A percentile compares a stretch with the other conserved stretches of the same genome.
These are phyloP conservation scores for Ascocoryne sarcoides DNA, from an alignment of 2,329 filamentous ascomycete species.

Conservation along the genomic window DNA sequence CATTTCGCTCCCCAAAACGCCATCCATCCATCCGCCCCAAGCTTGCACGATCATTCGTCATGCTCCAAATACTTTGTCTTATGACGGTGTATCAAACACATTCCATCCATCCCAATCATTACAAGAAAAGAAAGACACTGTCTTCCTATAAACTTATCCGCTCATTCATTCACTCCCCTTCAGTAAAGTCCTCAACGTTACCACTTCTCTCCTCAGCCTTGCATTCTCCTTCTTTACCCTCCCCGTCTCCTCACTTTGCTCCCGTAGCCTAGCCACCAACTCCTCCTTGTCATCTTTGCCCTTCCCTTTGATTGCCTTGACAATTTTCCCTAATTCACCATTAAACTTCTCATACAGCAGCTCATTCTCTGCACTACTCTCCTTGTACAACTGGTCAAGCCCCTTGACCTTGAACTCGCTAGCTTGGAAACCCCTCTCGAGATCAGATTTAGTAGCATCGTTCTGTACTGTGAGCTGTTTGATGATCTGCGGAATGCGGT, in stretches of 20 bases:
- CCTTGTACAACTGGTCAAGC: constrained; percentile 82
- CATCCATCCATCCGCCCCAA: no score
- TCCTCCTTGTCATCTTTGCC: constrained; percentile 73
- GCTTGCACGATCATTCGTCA: no score
- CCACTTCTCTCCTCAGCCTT: constrained; percentile 71
- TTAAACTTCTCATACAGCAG: constrained; percentile 89
- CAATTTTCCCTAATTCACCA: constrained; percentile 75
- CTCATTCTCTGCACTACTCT: constrained; percentile 84
- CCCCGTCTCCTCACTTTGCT: constrained; percentile 67
- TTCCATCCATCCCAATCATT: no score
- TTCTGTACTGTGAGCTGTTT: constrained; percentile 53
- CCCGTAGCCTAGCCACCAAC: constrained; percentile 60
- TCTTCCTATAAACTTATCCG: no score
- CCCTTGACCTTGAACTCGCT: constrained; percentile 71
- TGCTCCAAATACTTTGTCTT: no score
- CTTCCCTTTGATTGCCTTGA: constrained; percentile 63
- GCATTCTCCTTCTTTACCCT: constrained; percentile 79
- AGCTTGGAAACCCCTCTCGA: constrained; percentile 62
- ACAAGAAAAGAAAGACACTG: no score
- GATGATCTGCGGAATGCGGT: constrained; percentile 51
- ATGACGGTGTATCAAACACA: no score
- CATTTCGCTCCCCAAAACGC: no score
- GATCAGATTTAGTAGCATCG: constrained; percentile 56
- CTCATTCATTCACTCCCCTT: no score
- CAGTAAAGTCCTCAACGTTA: constrained; percentile 28